phyloP scores from a whole-genome alignment of 2,329 filamentous ascomycete genomes.

The Cordyceps javanica region DNA sequence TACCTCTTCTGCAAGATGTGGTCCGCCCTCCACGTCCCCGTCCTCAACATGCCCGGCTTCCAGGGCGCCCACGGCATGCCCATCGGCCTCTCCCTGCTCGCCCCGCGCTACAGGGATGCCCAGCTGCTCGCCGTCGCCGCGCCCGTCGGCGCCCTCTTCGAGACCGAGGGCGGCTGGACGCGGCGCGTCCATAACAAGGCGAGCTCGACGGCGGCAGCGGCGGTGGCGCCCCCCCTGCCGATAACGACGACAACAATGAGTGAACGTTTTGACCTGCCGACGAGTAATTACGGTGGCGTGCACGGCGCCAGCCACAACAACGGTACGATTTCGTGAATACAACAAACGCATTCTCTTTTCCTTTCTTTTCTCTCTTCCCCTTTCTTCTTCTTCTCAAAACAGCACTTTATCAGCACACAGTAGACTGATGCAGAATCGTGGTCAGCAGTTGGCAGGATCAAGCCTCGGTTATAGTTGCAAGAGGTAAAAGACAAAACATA shows the following conservation, averaged over 20 bases:
- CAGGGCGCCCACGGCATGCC: conserved; percentile 47
- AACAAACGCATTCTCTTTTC: background rate
- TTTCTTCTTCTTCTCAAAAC: too few species aligned
- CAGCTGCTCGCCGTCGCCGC: conserved; percentile 38
- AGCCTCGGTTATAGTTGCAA: background rate
- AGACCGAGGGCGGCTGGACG: conserved; percentile 28
- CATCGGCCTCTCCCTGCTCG: conserved; percentile 50
- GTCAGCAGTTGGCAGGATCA: background rate
- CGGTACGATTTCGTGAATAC: background rate
- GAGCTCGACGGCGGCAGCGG: too few species aligned
- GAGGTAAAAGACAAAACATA: background rate
- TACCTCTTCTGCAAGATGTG: conserved; percentile 45
- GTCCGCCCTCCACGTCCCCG: conserved; percentile 56
- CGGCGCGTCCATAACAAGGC: background rate
- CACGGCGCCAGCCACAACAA: background rate
- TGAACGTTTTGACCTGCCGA: background rate
- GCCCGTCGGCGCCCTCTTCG: conserved; percentile 29
- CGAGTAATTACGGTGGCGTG: background rate
- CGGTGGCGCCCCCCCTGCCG: background rate
- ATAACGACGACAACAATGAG: background rate
- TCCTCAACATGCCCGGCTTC: conserved; percentile 60
- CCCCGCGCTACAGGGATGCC: conserved; percentile 39
- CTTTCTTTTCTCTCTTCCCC: too few species aligned
- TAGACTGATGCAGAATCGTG: background rate
- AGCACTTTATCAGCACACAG: background rate